phyloP scores from a whole-genome alignment of 345 rosid species.

The Citrus hindsii region DNA sequence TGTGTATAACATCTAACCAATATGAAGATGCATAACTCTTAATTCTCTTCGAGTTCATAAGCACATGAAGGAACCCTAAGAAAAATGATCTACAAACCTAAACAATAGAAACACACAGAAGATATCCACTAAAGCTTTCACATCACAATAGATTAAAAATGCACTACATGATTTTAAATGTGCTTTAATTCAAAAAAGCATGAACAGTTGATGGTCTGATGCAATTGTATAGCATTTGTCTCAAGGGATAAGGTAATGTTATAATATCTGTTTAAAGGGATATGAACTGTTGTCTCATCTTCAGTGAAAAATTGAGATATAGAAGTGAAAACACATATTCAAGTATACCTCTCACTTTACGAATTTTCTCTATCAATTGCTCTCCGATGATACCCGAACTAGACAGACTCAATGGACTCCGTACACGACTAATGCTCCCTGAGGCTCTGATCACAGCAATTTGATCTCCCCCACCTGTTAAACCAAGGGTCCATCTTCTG shows the following conservation, averaged over 20 bases:
- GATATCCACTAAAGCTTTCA: background rate
- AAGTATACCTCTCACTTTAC: slow-evolving; percentile 66
- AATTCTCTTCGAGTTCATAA: background rate
- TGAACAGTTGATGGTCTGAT: background rate
- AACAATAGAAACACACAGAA: background rate
- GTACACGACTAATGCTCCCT: slow-evolving; percentile 86
- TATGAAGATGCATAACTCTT: background rate
- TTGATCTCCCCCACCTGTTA: slow-evolving; percentile 70
- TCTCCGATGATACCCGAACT: slow-evolving; percentile 72
- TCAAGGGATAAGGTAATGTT: background rate
- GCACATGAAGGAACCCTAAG: background rate
- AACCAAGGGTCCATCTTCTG: slow-evolving; percentile 83
- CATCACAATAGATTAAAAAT: background rate
- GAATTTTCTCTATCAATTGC: slow-evolving; percentile 85
- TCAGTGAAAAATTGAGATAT: background rate
- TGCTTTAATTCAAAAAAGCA: background rate
- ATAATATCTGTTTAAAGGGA: background rate
- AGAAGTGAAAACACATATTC: background rate
- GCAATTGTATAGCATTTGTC: background rate
- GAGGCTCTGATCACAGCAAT: slow-evolving; percentile 92
- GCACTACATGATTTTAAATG: background rate
- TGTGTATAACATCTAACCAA: background rate
- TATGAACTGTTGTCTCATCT: background rate
- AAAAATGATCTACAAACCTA: background rate
- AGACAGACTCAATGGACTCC: slow-evolving; percentile 61